These are phyloP conservation scores for Cercophora samala DNA, from an alignment of 495 filamentous ascomycete species.

Conservation along the genomic window DNA sequence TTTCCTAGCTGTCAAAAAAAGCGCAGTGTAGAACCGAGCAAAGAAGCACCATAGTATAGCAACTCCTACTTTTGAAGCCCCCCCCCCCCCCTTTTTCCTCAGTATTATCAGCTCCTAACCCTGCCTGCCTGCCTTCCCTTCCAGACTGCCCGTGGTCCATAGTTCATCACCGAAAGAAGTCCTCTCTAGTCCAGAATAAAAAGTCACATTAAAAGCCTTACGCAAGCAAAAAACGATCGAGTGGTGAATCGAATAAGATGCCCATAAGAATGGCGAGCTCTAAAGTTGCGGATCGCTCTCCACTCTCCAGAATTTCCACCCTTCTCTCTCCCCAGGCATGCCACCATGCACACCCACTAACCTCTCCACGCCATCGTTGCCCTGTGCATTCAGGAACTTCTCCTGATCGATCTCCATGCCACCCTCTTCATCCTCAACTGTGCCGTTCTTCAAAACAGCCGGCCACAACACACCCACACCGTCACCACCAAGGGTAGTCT, in stretches of 20 bases:
- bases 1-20: no score
- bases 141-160: neutral
- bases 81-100: neutral
- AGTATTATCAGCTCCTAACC: neutral
- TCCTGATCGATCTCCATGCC: conserved; percentile 91
- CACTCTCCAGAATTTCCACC: conserved; percentile 93
- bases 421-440: conserved; percentile 64
- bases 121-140: neutral
- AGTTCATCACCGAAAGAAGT: neutral
- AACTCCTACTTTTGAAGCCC: neutral
- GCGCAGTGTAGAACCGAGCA: neutral
- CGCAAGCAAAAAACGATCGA: conserved; percentile 8
- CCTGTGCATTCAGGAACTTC: conserved; percentile 79
- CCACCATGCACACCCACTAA: conserved; percentile 64
- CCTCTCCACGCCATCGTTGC: conserved; percentile 73
- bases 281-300: conserved; percentile 32
- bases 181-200: neutral
- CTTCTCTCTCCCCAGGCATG: conserved; percentile 59
- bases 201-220: neutral
- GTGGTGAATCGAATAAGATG: neutral
- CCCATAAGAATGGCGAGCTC: neutral
- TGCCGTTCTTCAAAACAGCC: conserved; percentile 72
- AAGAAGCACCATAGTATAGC: neutral
- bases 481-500: conserved; percentile 84
- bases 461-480: conserved; percentile 93